Evolutionary conservation across 768 basidiomycete species (phyloP).

Genomic region (Psilocybe tampanensis): DNA sequence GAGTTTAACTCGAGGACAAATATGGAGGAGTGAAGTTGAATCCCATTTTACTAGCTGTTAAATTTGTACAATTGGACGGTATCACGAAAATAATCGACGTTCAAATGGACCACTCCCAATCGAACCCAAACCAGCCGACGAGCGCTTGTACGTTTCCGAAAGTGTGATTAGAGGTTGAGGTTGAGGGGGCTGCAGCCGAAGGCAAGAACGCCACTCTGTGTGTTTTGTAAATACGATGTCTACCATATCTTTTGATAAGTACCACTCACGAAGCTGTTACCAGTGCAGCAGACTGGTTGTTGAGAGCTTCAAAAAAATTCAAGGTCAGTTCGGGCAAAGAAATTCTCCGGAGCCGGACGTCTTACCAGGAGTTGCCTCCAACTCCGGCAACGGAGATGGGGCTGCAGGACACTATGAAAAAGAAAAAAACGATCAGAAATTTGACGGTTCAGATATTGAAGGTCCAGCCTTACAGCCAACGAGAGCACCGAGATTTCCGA

Average conservation of each 20-base stretch:
- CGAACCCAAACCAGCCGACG: not conserved
- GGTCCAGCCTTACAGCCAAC: not conserved
- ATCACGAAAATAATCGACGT: not conserved
- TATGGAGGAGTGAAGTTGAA: slow-evolving; percentile 12
- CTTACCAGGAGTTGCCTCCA: slow-evolving; percentile 1
- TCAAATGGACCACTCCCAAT: not conserved
- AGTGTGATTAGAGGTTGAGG: slow-evolving; percentile 6
- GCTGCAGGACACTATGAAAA: not conserved
- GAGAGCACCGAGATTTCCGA: not conserved
- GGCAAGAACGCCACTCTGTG: slow-evolving; percentile 5
- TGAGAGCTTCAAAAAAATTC: not conserved
- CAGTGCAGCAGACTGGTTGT: slow-evolving; percentile 14
- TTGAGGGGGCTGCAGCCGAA: slow-evolving; percentile 11
- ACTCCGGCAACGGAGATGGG: not conserved
- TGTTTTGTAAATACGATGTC: not conserved
- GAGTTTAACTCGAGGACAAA: too few relatives aligned
- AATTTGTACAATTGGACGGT: too few relatives aligned
- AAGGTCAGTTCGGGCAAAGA: too few relatives aligned
- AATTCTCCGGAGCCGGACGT: too few relatives aligned
- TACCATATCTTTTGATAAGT: not conserved
- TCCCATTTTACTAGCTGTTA: slow-evolving; percentile 11
- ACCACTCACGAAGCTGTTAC: slow-evolving; percentile 10
- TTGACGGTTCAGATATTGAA: not conserved
- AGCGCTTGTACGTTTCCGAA: not conserved
- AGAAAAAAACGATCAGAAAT: not conserved